Evolutionary conservation across 805 yeast genomes (phyloP), one percentile per base, ranked within the genome.

Genomic region (Soucietia sequanensis): DNA sequence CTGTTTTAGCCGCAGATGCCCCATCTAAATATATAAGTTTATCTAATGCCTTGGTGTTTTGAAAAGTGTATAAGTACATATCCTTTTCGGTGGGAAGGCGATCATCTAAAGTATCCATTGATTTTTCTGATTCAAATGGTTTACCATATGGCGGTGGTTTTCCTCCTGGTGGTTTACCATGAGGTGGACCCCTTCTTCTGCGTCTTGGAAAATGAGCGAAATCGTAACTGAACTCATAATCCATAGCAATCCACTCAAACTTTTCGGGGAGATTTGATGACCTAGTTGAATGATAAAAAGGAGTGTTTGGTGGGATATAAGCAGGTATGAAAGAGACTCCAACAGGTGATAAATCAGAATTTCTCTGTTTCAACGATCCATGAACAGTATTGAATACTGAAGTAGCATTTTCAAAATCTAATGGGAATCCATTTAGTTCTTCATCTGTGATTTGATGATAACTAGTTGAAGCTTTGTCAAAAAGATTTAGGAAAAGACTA

Each of bases 161-260:
- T 9, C 12, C 15, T 5, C 25, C 30, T 8, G 16, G 11, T 6
- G 42, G 34, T n/a, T 35, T 38, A 13, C 37, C 39, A 8, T 21
- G 7, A 21, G 9, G 9, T 17, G 42, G 41, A 9, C 39, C 37
- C 6, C 15, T 24, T 7, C 20, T 13, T 6, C 15, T 22, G 6
- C 14, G 33, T 23, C 48, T 29, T 5, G n/a, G 14, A n/a, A 40
- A 33, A 17, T 19, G 39, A n/a, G 72, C 69, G 59, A 78, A 79
- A 38, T 52, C 56, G 41, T 71, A 76, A 42, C 81, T 74, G 54
- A 79, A 79, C 46, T 80, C 84, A 42, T 65, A 72, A 48, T 79
- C 82, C 71, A 79, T 61, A 1, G 85, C 86, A 8, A 77, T 56
- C 85, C 86, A 80, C 50, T 80, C 85, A 21, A 68, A 68, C 16